phyloP scores from a whole-genome alignment of 176 grass and related monocot genomes.

The Lolium perenne region DNA sequence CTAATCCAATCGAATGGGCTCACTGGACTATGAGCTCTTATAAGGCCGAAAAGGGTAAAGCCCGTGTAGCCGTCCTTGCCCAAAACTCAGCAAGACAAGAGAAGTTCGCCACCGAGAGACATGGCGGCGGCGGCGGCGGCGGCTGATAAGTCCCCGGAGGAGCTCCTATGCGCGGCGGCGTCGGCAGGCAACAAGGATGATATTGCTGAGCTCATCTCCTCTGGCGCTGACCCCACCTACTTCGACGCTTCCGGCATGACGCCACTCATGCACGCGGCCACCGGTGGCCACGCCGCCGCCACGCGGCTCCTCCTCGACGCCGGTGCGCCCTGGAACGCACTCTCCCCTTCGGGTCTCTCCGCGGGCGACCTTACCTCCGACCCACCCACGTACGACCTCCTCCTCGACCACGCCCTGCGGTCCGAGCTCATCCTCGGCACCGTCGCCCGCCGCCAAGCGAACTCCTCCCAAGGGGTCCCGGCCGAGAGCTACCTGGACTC shows the following conservation, averaged over 20 bases:
- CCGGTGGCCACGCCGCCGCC: constrained; percentile 54
- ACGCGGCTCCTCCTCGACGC: constrained; percentile 66
- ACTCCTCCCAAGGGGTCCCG: constrained; percentile 11
- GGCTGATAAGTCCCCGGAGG: constrained; percentile 55
- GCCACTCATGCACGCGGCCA: constrained; percentile 84
- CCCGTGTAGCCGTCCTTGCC: no score
- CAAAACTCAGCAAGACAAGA: not conserved
- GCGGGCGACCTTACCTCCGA: constrained; percentile 79
- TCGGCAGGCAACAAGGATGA: constrained; percentile 38
- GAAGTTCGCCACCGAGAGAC: constrained; percentile 6
- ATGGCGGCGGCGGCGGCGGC: constrained; percentile 70
- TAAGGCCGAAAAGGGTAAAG: no score
- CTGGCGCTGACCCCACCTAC: constrained; percentile 64
- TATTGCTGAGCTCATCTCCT: constrained; percentile 51
- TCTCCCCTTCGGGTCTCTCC: constrained; percentile 56
- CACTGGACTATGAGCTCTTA: no score
- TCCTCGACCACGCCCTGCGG: constrained; percentile 81
- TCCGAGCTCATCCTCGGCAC: constrained; percentile 91
- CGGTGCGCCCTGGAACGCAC: constrained; percentile 89
- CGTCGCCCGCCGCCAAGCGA: constrained; percentile 51
- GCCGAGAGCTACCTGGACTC: constrained; percentile 67
- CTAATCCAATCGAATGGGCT: no score
- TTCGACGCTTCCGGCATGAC: constrained; percentile 70
- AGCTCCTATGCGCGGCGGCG: constrained; percentile 74
- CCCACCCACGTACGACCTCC: constrained; percentile 66